Percentiles rank a stretch among this genome's conserved stretches.
Evolutionary conservation across 2,329 filamentous ascomycete species (phyloP).

Genomic region (Talaromyces rugulosus): DNA sequence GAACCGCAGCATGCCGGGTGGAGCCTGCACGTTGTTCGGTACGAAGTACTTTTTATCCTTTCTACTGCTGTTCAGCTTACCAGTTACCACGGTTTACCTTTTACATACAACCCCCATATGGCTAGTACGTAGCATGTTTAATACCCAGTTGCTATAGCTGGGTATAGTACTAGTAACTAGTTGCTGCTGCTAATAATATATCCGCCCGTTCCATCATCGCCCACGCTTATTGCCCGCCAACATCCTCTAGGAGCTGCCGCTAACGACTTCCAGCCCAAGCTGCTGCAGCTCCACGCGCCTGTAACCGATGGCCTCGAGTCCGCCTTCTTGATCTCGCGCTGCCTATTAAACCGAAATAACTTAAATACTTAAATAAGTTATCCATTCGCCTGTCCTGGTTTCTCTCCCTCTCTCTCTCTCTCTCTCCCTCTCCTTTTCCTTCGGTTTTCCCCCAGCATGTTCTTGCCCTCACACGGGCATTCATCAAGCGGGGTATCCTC

Average conservation of each 20-base stretch:
- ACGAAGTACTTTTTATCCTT: too few relatives aligned
- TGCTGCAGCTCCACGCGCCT: background rate
- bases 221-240: background rate
- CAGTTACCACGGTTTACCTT: too few relatives aligned
- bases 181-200: background rate
- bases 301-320: background rate
- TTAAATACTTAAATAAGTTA: background rate
- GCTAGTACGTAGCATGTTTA: too few relatives aligned
- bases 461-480: background rate
- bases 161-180: too few relatives aligned
- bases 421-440: background rate
- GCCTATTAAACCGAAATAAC: background rate
- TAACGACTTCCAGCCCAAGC: background rate
- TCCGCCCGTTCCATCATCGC: slow-evolving; percentile 1
- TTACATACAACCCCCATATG: too few relatives aligned
- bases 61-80: too few relatives aligned
- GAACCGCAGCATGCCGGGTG: too few relatives aligned
- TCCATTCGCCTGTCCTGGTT: background rate
- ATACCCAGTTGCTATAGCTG: too few relatives aligned
- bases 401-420: background rate
- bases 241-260: background rate
- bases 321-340: too few relatives aligned
- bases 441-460: background rate
- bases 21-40: too few relatives aligned
- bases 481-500: background rate